These are phyloP conservation scores for Cryptomeria japonica DNA, from an alignment of 75 land plant genomes.

Conservation along the genomic window DNA sequence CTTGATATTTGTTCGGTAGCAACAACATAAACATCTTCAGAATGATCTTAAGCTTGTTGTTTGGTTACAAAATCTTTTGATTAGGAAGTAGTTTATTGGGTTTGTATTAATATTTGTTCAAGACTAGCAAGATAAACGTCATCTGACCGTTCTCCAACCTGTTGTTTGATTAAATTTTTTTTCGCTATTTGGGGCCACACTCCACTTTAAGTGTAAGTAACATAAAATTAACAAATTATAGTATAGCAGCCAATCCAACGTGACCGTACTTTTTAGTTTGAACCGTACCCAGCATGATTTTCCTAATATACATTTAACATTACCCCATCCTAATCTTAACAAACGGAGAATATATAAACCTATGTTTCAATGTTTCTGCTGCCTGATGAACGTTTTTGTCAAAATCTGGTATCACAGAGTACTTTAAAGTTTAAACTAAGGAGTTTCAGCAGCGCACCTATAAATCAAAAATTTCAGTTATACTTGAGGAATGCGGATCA, in stretches of 20 bases:
- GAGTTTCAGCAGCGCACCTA: not conserved
- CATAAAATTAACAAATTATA: not conserved
- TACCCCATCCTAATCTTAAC: not conserved
- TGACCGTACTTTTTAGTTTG: not conserved
- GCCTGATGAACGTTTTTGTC: not conserved
- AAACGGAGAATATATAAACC: not conserved
- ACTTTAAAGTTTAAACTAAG: not conserved
- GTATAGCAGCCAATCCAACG: not conserved
- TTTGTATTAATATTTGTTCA: not conserved
- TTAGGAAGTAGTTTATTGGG: not conserved
- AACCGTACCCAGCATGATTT: not conserved
- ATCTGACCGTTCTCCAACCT: too few species aligned
- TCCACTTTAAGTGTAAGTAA: too few species aligned
- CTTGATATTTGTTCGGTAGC: too few species aligned
- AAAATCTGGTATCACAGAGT: not conserved
- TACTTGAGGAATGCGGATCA: not conserved
- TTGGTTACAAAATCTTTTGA: too few species aligned
- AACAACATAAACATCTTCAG: too few species aligned
- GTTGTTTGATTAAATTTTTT: too few species aligned
- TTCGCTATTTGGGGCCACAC: not conserved
- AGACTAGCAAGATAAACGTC: not conserved
- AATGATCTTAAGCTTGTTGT: too few species aligned
- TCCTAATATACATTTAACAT: not conserved
- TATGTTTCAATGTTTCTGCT: not conserved
- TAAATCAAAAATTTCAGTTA: not conserved